Base-by-base conservation (phyloP, 371 early-diverging fungal genomes). In the Dichotomocladium elegans region DNA sequence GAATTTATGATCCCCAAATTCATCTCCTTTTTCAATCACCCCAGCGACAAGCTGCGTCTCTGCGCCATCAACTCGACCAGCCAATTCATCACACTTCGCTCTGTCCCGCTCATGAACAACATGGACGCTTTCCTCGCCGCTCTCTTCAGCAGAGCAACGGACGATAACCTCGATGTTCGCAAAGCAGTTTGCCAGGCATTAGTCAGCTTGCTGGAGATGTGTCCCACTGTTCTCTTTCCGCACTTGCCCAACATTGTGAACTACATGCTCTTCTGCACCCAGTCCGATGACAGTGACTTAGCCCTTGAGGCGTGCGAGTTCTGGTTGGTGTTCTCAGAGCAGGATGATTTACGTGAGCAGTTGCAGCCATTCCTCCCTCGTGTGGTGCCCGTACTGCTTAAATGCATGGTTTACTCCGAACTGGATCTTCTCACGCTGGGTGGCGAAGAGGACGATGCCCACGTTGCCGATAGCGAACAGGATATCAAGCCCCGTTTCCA, bases 301-400 rank as follows among this genome's bases (percentile, higher is more conserved):
- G 95, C 97, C 15, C 72, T 95, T 52, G 97, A 96, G 70, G 96
- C 97, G 8, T 92, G 94, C 70, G 98, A 98, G 69, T 97, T 98
- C 70, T 98, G 96, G 96, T 71, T 96, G 26, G 89, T 91, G 29
- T 90, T 96, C 76, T 93, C 93, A 34, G 98, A 98, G 66, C 92
- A 91, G 56, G 90, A 91, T 34, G 83, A 82, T 17, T 59, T 92
- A 51, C 77, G 79, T 33, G 89, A 89, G 45, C 79, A 88, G 40
- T 71, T 98, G 45, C 85, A 80, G 50, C 92, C 92, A 5, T 86
- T 81, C 64, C 71, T 96, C 33, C 80, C 81, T 37, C 77, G 82
- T 53, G 79, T 98, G 17, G 81, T 98, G n/a, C 94, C 96, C 26
- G 88, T 92, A 11, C 79, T 98, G 49, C 79, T 98, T 43, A 87